These are phyloP conservation scores for Epichloe bromicola DNA, from an alignment of 2,329 filamentous ascomycete genomes.

Conservation along the genomic window DNA sequence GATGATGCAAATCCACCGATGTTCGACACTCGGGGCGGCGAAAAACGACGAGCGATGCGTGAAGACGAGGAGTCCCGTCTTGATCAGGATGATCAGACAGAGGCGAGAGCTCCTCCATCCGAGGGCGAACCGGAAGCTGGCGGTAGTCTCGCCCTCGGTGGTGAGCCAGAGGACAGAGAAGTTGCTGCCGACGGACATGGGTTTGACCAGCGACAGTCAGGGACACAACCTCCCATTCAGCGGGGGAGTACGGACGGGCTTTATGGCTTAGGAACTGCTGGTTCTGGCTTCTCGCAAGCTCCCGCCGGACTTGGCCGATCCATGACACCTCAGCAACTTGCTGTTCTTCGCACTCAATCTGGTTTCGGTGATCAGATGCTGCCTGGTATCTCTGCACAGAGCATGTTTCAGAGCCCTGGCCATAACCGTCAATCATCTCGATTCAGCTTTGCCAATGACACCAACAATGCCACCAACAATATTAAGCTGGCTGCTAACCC, in stretches of 20 bases:
- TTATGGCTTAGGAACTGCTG: constrained; percentile 38
- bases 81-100: constrained; percentile 35
- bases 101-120: constrained; percentile 28
- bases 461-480: constrained; percentile 32
- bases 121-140: constrained; percentile 74
- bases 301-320: constrained; percentile 48
- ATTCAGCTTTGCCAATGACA: constrained; percentile 78
- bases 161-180: constrained; percentile 78
- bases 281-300: constrained; percentile 34
- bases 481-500: constrained; percentile 70
- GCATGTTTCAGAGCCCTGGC: constrained; percentile 44
- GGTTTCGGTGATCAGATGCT: constrained; percentile 49
- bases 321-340: constrained; percentile 67
- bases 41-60: constrained; percentile 64
- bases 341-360: constrained; percentile 49
- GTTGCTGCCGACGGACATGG: constrained; percentile 34
- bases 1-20: constrained; percentile 46
- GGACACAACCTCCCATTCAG: constrained; percentile 67
- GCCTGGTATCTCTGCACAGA: constrained; percentile 38
- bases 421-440: constrained; percentile 77
- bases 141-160: constrained; percentile 75
- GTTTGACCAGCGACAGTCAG: constrained; percentile 48
- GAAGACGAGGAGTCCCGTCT: constrained; percentile 52
- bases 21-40: constrained; percentile 71
- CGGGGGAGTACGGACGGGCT: constrained; percentile 41